These are phyloP conservation scores for Syzygium aqueum DNA, from an alignment of 345 rosid species.

Conservation along the genomic window DNA sequence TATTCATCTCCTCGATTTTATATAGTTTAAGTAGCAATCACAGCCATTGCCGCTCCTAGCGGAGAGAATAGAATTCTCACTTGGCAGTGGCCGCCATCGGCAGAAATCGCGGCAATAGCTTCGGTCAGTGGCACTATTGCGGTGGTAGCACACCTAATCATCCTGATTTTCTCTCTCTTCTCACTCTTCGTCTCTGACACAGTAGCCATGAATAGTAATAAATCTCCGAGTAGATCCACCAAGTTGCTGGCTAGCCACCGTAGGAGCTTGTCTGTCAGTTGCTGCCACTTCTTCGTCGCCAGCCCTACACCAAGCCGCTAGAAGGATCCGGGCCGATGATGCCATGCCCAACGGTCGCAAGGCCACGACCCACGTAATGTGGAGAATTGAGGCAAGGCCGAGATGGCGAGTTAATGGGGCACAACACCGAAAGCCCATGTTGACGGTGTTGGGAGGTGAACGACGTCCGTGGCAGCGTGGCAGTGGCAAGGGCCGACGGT, in stretches of 20 bases:
- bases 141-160: background rate
- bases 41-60: background rate
- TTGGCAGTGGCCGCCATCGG: background rate
- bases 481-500: background rate
- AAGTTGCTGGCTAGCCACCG: background rate
- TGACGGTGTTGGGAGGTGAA: background rate
- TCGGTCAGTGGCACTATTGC: background rate
- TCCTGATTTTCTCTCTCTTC: background rate
- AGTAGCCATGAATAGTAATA: background rate
- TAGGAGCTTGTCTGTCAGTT: background rate
- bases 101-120: background rate
- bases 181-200: fast-evolving
- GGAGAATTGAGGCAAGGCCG: background rate
- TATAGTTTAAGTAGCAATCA: background rate
- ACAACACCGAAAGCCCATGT: background rate
- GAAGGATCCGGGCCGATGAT: background rate
- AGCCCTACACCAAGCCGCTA: background rate
- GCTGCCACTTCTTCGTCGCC: background rate
- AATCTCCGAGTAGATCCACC: background rate
- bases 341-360: background rate
- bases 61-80: background rate
- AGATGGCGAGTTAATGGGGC: fast-evolving
- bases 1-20: background rate
- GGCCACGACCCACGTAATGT: background rate
- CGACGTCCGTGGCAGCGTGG: background rate